phyloP scores from a whole-genome alignment of 2,329 filamentous ascomycete species.

The Apiospora koreana region DNA sequence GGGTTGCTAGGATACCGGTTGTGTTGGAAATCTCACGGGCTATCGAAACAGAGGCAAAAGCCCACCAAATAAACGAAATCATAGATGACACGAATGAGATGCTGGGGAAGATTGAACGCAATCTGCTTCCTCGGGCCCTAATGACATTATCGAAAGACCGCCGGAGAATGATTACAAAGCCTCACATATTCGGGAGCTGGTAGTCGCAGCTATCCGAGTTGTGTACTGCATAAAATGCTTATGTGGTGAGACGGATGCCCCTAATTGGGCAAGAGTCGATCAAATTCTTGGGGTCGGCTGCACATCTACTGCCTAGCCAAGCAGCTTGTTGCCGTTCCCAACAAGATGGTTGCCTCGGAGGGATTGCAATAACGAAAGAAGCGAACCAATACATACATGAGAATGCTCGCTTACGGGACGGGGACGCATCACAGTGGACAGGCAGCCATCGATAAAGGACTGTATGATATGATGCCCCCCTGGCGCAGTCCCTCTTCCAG shows the following conservation, averaged over 20 bases:
- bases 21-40: no score
- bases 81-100: not conserved
- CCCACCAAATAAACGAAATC: not conserved
- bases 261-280: not conserved
- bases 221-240: not conserved
- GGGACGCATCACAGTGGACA: no score
- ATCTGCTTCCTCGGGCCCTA: not conserved
- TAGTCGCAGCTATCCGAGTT: not conserved
- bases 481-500: no score
- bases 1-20: not conserved
- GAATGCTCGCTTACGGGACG: no score
- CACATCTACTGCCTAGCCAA: not conserved
- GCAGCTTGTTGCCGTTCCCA: not conserved
- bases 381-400: not conserved
- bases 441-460: no score
- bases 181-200: not conserved
- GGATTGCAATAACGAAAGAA: not conserved
- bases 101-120: no score
- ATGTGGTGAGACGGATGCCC: not conserved
- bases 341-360: not conserved
- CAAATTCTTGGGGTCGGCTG: not conserved
- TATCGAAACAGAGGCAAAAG: not conserved
- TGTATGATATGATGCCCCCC: no score
- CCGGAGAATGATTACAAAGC: not conserved
- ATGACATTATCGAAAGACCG: not conserved